phyloP scores from a whole-genome alignment of 805 yeast species.

The Yarrowia sp. region DNA sequence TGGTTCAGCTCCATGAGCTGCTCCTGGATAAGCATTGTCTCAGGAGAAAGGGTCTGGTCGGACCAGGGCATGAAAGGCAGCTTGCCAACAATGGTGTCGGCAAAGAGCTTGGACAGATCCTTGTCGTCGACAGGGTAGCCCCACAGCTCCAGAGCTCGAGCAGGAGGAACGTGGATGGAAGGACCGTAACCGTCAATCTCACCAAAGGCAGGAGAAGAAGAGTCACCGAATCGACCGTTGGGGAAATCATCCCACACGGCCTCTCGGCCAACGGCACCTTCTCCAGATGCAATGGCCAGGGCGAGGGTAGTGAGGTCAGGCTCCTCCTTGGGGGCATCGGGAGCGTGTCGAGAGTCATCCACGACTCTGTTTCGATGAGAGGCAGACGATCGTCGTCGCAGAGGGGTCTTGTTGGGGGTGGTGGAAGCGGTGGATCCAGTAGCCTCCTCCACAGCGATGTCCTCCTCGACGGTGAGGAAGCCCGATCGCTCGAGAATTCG shows the following conservation, averaged over 20 bases:
- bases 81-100: constrained; percentile 68
- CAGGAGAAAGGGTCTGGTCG: constrained; percentile 79
- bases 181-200: constrained; percentile 98
- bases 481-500: constrained; percentile 67
- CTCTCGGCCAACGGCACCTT: constrained; percentile 79
- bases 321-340: constrained; percentile 23
- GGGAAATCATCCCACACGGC: constrained; percentile 98
- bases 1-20: constrained; percentile 77
- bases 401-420: constrained; percentile 24
- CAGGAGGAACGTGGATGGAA: constrained; percentile 68
- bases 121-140: constrained; percentile 61
- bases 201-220: constrained; percentile 95
- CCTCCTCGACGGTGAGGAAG: constrained; percentile 42
- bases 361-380: constrained; percentile 46
- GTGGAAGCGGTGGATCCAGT: constrained; percentile 26
- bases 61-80: constrained; percentile 88
- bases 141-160: constrained; percentile 72
- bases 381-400: constrained; percentile 32
- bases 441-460: background rate
- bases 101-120: constrained; percentile 67
- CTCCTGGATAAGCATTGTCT: constrained; percentile 89
- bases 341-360: constrained; percentile 35
- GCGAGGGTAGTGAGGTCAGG: constrained; percentile 42
- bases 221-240: constrained; percentile 93
- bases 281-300: constrained; percentile 77